Percentiles rank a stretch among this genome's conserved stretches.
phyloP scores from a whole-genome alignment of 768 basidiomycete genomes.

The Neoboletus magnificus region DNA sequence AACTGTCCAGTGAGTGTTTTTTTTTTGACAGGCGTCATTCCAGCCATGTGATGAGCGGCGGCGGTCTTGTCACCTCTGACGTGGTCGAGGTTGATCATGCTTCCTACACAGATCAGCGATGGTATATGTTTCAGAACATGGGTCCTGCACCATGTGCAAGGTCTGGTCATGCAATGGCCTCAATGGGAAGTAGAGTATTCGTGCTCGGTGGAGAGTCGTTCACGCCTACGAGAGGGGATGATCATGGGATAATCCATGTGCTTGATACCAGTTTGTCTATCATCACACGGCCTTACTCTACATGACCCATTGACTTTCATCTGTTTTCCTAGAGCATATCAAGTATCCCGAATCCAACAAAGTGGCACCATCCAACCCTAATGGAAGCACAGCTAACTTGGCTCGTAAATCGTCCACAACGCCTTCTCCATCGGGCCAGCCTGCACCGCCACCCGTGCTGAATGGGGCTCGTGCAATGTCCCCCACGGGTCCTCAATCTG shows the following conservation, averaged over 20 bases:
- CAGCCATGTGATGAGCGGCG: background rate
- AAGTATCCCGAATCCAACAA: slow-evolving; percentile 79
- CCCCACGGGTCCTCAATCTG: slow-evolving; percentile 47
- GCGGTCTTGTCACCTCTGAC: background rate
- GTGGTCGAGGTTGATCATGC: slow-evolving; percentile 10
- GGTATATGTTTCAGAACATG: slow-evolving; percentile 99
- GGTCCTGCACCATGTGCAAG: slow-evolving; percentile 90
- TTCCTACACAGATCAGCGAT: slow-evolving; percentile 72
- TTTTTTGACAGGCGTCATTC: background rate
- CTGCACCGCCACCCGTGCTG: slow-evolving; percentile 28
- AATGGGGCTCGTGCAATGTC: slow-evolving; percentile 59
- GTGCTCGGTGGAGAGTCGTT: slow-evolving; percentile 95
- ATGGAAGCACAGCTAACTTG: slow-evolving; percentile 29
- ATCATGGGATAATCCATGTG: slow-evolving; percentile 80
- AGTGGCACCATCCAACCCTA: slow-evolving; percentile 33
- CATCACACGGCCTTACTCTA: background rate
- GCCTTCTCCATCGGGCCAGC: slow-evolving; percentile 29
- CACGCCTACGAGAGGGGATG: slow-evolving; percentile 67
- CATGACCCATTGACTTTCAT: slow-evolving; percentile 2
- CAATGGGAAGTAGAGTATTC: slow-evolving; percentile 82
- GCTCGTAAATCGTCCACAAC: slow-evolving; percentile 49
- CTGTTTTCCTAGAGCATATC: slow-evolving; percentile 65
- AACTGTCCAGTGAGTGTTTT: slow-evolving; percentile 80
- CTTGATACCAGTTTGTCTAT: slow-evolving; percentile 84
- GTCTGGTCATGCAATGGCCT: slow-evolving; percentile 98